These are phyloP conservation scores for Colletotrichum trifolii DNA, from an alignment of 2,329 filamentous ascomycete species.

Conservation along the genomic window DNA sequence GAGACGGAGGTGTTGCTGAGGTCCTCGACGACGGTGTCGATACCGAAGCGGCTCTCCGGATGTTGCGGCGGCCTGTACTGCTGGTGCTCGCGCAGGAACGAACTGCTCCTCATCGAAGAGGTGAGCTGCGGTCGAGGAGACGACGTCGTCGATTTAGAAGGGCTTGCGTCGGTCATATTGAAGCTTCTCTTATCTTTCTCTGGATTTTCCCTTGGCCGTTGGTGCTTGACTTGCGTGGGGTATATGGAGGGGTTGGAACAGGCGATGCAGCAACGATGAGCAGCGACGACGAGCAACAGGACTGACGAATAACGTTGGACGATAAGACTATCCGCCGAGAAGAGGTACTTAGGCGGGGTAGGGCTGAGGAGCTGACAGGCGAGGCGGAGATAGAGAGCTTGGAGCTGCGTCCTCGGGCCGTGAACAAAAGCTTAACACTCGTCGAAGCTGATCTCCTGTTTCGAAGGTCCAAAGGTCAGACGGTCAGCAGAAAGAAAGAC, in stretches of 20 bases:
- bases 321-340: neutral
- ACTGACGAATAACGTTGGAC: constrained; percentile 7
- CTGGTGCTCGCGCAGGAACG: constrained; percentile 72
- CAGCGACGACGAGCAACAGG: constrained; percentile 9
- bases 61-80: constrained; percentile 68
- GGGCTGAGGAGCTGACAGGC: neutral
- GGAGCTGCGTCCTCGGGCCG: constrained; percentile 9
- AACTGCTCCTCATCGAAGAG: constrained; percentile 67
- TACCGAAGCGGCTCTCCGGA: constrained; percentile 68
- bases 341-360: neutral
- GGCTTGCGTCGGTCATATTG: constrained; percentile 47
- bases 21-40: constrained; percentile 73
- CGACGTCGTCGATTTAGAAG: constrained; percentile 44
- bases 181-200: constrained; percentile 1
- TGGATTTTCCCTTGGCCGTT: too few species aligned
- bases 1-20: constrained; percentile 52
- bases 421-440: constrained; percentile 29
- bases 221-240: neutral
- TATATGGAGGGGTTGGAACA: constrained; percentile 10
- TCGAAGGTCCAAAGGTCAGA: constrained; percentile 31
- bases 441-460: constrained; percentile 26
- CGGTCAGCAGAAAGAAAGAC: constrained; percentile 3
- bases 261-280: constrained; percentile 1
- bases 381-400: constrained; percentile 8
- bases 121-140: constrained; percentile 60